phyloP scores from a whole-genome alignment of 2,329 filamentous ascomycete genomes.

The Talaromyces atroroseus region DNA sequence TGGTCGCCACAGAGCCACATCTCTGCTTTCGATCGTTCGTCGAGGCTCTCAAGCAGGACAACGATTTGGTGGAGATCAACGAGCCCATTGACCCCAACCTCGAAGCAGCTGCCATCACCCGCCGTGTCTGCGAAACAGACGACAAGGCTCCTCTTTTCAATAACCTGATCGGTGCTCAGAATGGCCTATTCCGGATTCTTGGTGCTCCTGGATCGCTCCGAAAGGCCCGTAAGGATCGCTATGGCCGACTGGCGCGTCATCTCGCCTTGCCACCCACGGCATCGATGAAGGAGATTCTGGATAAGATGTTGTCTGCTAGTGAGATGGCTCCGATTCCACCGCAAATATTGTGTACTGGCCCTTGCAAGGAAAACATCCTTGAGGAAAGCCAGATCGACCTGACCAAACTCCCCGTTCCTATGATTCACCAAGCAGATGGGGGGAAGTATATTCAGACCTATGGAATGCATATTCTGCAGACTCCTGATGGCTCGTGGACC shows the following conservation, averaged over 20 bases:
- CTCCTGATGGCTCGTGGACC: constrained; percentile 44
- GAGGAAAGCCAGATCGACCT: constrained; percentile 40
- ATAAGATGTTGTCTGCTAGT: constrained; percentile 39
- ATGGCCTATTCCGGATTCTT: constrained; percentile 47
- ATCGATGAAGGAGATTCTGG: constrained; percentile 34
- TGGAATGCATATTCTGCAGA: constrained; percentile 45
- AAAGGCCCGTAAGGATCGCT: constrained; percentile 26
- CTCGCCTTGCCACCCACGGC: constrained; percentile 38
- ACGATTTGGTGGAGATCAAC: constrained; percentile 40
- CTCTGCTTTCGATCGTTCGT: constrained; percentile 42
- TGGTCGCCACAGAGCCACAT: constrained; percentile 14
- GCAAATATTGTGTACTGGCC: constrained; percentile 30
- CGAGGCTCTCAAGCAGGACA: constrained; percentile 33
- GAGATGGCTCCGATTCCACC: constrained; percentile 27
- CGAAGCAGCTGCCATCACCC: constrained; percentile 45
- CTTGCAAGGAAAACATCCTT: constrained; percentile 42
- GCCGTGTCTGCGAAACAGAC: constrained; percentile 41
- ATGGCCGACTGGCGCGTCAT: constrained; percentile 40
- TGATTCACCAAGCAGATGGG: constrained; percentile 43
- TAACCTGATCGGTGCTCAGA: constrained; percentile 43
- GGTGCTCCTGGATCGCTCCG: constrained; percentile 41
- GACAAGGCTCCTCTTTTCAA: constrained; percentile 49
- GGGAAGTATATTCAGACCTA: constrained; percentile 49
- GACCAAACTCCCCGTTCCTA: constrained; percentile 36
- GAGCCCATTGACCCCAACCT: constrained; percentile 41